Evolutionary conservation across 805 yeast species (phyloP).

Genomic region (Nakazawaea sp.): DNA sequence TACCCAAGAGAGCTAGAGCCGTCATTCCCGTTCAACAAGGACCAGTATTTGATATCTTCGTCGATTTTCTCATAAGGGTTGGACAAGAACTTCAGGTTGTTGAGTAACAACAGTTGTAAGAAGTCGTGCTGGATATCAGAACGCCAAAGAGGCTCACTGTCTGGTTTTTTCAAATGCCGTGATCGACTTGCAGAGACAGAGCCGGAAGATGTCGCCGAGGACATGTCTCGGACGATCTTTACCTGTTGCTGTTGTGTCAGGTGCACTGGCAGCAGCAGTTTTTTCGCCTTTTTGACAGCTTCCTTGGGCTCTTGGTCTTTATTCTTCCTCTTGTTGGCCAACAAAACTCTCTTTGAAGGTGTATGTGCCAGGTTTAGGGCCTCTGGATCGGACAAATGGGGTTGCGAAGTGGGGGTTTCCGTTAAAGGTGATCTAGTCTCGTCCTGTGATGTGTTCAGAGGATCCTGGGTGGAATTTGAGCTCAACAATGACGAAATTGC

Average conservation of each 20-base stretch:
- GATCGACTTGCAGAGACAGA: slow-evolving; percentile 13
- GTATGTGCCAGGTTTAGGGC: too few relatives aligned
- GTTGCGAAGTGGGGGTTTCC: too few relatives aligned
- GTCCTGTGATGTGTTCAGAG: too few relatives aligned
- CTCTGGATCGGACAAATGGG: too few relatives aligned
- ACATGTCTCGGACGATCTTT: background rate
- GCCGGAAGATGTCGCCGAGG: background rate
- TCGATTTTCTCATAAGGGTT: slow-evolving; percentile 41
- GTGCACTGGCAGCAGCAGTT: background rate
- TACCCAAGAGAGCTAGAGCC: slow-evolving; percentile 15
- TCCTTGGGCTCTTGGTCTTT: background rate
- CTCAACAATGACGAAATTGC: too few relatives aligned
- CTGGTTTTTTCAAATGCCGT: slow-evolving; percentile 75
- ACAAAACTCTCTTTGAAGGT: slow-evolving; percentile 6
- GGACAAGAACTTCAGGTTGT: slow-evolving; percentile 59
- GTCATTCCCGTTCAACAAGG: slow-evolving; percentile 18
- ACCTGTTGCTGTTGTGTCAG: background rate
- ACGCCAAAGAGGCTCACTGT: slow-evolving; percentile 90
- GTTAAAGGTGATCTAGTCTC: too few relatives aligned
- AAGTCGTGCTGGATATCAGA: slow-evolving; percentile 83
- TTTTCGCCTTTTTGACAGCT: background rate
- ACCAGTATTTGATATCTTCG: slow-evolving; percentile 28
- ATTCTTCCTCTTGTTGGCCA: slow-evolving; percentile 7
- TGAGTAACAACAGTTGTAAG: slow-evolving; percentile 54
- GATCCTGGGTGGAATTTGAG: too few relatives aligned